These are phyloP conservation scores for Pythium guiyangense DNA, from an alignment of 352 stramenopile genomes.

Conservation along the genomic window DNA sequence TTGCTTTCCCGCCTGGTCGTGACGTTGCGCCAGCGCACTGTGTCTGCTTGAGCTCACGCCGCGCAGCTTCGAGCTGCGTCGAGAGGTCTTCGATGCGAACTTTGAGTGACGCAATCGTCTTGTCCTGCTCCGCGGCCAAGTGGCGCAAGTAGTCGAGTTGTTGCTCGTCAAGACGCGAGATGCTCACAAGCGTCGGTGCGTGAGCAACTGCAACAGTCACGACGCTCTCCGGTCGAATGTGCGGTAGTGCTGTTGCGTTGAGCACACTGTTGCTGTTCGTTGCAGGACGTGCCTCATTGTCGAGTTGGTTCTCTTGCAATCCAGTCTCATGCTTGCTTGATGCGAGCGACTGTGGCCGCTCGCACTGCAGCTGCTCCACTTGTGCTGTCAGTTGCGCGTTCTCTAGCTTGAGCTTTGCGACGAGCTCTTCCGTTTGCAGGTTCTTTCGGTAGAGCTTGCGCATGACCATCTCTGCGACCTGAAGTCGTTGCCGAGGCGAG, in stretches of 20 bases:
- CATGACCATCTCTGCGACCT: slow-evolving; percentile 57
- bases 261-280: not conserved
- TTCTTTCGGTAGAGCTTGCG: slow-evolving; percentile 58
- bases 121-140: slow-evolving; percentile 45
- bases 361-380: slow-evolving; percentile 12
- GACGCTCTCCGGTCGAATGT: not conserved
- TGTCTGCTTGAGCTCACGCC: slow-evolving; percentile 2
- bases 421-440: slow-evolving; percentile 29
- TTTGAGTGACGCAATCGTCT: slow-evolving; percentile 39
- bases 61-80: slow-evolving; percentile 11
- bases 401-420: slow-evolving; percentile 19
- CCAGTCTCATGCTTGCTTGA: not conserved
- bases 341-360: not conserved
- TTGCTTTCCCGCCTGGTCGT: not conserved
- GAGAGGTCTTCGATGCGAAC: slow-evolving; percentile 39
- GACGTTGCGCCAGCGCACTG: not conserved
- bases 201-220: too few species aligned
- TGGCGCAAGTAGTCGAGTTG: slow-evolving; percentile 44
- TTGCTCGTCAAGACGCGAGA: slow-evolving; percentile 33
- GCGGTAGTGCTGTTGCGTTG: not conserved
- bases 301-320: not conserved
- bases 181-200: slow-evolving; percentile 19
- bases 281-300: not conserved
- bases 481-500: slow-evolving; percentile 37
- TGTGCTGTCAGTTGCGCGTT: slow-evolving; percentile 17